These are phyloP conservation scores for Cylindrodendrum hubeiense DNA, from an alignment of 2,329 filamentous ascomycete genomes.

Conservation along the genomic window DNA sequence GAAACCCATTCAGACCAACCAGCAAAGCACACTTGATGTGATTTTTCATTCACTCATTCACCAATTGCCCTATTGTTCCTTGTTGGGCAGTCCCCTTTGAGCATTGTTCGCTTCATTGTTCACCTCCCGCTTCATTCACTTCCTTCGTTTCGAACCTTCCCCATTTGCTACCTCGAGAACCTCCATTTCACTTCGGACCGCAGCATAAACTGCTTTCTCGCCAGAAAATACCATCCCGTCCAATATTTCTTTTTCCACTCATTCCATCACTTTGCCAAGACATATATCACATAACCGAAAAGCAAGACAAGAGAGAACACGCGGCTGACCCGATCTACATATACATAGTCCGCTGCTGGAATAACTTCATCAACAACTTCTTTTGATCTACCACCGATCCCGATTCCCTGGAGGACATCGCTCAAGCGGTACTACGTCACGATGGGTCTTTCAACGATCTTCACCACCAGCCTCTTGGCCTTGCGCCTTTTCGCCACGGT, in stretches of 20 bases:
- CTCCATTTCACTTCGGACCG: not conserved
- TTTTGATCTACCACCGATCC: constrained; percentile 25
- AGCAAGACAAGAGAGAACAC: constrained; percentile 5
- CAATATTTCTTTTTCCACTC: constrained; percentile 8
- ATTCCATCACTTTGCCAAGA: not conserved
- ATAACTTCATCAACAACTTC: constrained; percentile 29
- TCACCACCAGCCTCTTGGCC: constrained; percentile 58
- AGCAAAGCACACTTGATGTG: not conserved
- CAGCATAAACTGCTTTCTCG: not conserved
- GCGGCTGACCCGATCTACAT: constrained; percentile 28
- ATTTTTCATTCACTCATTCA: not conserved
- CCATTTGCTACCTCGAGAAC: not conserved
- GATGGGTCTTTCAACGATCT: constrained; percentile 59
- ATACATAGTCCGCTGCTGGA: constrained; percentile 29
- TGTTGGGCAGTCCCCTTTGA: constrained; percentile 7
- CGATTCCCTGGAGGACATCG: constrained; percentile 33
- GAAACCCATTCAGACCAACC: not conserved
- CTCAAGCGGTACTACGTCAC: constrained; percentile 55
- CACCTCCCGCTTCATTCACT: constrained; percentile 8
- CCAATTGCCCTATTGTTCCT: constrained; percentile 7
- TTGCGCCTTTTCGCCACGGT: constrained; percentile 55
- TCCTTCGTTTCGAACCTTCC: constrained; percentile 1
- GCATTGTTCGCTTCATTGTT: constrained; percentile 8
- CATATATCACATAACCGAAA: not conserved
- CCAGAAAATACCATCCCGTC: not conserved